Base-by-base conservation (phyloP, 2,329 filamentous ascomycete species). In the Chalara sp. region DNA sequence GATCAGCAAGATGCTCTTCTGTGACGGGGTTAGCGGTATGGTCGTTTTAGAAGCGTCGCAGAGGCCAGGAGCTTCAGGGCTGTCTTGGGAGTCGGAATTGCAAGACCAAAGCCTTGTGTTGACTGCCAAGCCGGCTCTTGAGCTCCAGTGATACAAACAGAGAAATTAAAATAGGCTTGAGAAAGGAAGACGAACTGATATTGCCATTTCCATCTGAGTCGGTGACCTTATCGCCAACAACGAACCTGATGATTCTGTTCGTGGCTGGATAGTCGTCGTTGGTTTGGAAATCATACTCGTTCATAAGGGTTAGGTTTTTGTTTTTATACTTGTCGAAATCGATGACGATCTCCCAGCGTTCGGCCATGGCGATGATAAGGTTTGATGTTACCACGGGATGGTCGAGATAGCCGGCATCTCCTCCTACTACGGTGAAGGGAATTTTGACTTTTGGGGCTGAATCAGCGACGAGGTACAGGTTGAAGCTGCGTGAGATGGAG, bases 261-360 rank as follows among this genome's bases (percentile, higher is more conserved):
- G 74, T 81, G 52, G 74, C 70, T 2, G 67, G 63, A 59, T 72
- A 82, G 57, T 79, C 76, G 12, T 68, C 61, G 50, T 76, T 74
- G 3, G 68, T 68, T 8, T 69, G 70, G 42, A 74, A 62, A 4
- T 67, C 65, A 30, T 66, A 65, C 21, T 68, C 67, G 54, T 76
- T 76, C 44, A 61, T 67, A 42, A 75, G 56, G 5, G 68, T 71
- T 53, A 81, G 62, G 53, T 75, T 77, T 60, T 78, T 67, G 40
- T 75, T 75, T 1, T 67, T 67, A 54, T 69, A 76, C 3, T 60
- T 52, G 11, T 72, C 62, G 57, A 83, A 83, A 63, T 82, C 79
- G 49, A 82, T 64, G 13, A 82, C 67, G 28, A 81, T 66, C 56
- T 83, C 79, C 56, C 76, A 82, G 4, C 79, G 72, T 60, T 82